These are phyloP conservation scores for Venturia asperata DNA, from an alignment of 2,329 filamentous ascomycete genomes.

Conservation along the genomic window DNA sequence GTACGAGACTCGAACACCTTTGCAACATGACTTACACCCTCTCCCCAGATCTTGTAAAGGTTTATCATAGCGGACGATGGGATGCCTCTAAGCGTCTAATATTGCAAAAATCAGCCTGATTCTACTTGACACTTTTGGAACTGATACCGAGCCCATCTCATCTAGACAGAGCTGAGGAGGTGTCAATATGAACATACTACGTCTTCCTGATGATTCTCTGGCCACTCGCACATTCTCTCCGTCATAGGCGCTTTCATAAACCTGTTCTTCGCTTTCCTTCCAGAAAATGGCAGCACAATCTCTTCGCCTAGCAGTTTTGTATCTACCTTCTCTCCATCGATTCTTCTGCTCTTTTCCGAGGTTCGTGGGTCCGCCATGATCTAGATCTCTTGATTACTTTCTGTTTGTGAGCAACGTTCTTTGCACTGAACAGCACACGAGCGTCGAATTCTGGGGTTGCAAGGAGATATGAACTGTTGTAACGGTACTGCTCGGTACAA, in stretches of 20 bases:
- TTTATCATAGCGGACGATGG: conserved; percentile 37
- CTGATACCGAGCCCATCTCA: not conserved
- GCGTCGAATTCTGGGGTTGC: too few species aligned
- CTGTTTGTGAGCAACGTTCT: not conserved
- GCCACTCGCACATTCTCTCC: conserved; percentile 57
- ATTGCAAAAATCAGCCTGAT: not conserved
- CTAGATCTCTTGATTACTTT: not conserved
- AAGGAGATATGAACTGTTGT: not conserved
- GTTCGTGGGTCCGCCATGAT: not conserved
- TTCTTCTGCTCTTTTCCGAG: conserved; percentile 7
- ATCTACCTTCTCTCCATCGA: conserved; percentile 11
- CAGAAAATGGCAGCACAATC: conserved; percentile 15
- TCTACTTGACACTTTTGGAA: conserved; percentile 38
- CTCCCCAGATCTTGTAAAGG: conserved; percentile 49
- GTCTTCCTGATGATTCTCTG: conserved; percentile 15
- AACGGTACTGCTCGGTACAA: not conserved
- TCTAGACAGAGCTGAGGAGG: conserved; percentile 38
- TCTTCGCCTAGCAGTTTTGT: conserved; percentile 8
- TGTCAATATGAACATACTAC: conserved; percentile 33
- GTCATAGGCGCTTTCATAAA: conserved; percentile 47
- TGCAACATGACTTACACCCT: conserved; percentile 34
- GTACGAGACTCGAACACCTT: not conserved
- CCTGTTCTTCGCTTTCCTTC: conserved; percentile 11
- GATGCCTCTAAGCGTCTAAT: conserved; percentile 35
- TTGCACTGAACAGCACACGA: not conserved